Base-by-base conservation (phyloP, 2,329 filamentous ascomycete genomes). In the Alternaria triticina region DNA sequence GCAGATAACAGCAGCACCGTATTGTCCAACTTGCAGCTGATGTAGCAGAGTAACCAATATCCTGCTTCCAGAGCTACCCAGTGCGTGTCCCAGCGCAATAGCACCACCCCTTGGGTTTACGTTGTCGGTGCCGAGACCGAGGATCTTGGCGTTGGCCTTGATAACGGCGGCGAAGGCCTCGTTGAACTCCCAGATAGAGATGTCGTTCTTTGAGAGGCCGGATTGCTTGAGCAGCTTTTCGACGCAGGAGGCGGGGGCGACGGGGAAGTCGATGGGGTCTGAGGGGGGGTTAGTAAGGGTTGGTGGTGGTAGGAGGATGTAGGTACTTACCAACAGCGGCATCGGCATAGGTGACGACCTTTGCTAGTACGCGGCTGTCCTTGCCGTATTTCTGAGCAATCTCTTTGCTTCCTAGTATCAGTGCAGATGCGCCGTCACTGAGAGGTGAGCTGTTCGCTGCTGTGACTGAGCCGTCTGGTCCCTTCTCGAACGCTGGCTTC, bases 111-210 rank as follows among this genome's bases (percentile, higher is more conserved):
- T 86, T 50, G 91, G 91, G 80, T 98, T 97, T 46, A 97, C 92
- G 36, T 88, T 90, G 44, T 92, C 92, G 50, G 87, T 86, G 68
- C 94, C 87, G 3, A 97, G 87, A 46, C 91, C 92, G 33, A 97
- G 87, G 66, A 96, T 94, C 90, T 97, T 94, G 74, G 93, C 91
- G 77, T 98, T 97, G 45, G 95, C 94, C 78, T 96, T 94, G 80
- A 97, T 96, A 28, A 97, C 94, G 5, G 92, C 93, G 27, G 96
- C 95, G 78, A 99, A 99, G 0, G 96, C 96, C 83, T 99, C 96
- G 80, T 99, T 99, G 82, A 99, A 97, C 80, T 98, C 96, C 95
- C 96, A 98, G 22, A 97, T 84, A 6, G 95, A 90, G 49, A 99
- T 93, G 80, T 98, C 92, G 50, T 96, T 91, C 82, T 94, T 93